Evolutionary conservation across 441 rosid species (phyloP).

Genomic region (Populus hybrid): DNA sequence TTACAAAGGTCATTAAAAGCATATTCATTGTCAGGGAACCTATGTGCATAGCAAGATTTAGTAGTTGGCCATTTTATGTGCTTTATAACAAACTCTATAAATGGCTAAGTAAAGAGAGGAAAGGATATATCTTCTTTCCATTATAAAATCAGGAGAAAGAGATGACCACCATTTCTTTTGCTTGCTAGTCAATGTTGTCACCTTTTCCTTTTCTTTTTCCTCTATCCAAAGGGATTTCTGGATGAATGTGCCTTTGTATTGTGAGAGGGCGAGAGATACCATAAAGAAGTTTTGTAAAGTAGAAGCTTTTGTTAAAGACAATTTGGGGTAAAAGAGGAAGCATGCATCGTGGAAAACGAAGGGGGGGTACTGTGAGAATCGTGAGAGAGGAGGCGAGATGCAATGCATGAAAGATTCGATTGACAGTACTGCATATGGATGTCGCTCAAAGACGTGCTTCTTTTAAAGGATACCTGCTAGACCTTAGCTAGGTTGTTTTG

Average conservation of each 20-base stretch:
- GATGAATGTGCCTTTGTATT: not conserved
- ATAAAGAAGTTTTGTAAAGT: conserved; percentile 19
- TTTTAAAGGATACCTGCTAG: conserved; percentile 6
- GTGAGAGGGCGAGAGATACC: not conserved
- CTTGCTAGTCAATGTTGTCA: conserved; percentile 21
- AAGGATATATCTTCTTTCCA: not conserved
- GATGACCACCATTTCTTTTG: conserved; percentile 2
- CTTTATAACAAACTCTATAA: no score
- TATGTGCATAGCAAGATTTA: no score
- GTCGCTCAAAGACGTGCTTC: conserved; percentile 20
- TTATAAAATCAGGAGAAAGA: not conserved
- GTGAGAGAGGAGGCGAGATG: conserved; percentile 7
- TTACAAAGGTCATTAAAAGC: no score
- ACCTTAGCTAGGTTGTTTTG: not conserved
- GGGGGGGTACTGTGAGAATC: not conserved
- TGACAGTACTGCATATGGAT: conserved; percentile 3
- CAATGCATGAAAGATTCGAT: conserved; percentile 20
- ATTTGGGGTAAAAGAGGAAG: conserved; percentile 19
- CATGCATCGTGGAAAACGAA: conserved; percentile 17
- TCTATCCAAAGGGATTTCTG: conserved; percentile 5
- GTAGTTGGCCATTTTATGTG: no score
- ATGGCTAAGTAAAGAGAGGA: not conserved
- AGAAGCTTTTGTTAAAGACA: conserved; percentile 34
- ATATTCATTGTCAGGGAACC: no score
- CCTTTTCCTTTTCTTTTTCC: not conserved